Evolutionary conservation across 768 basidiomycete species (phyloP).

Genomic region (Goffeauzyma gilvescens): DNA sequence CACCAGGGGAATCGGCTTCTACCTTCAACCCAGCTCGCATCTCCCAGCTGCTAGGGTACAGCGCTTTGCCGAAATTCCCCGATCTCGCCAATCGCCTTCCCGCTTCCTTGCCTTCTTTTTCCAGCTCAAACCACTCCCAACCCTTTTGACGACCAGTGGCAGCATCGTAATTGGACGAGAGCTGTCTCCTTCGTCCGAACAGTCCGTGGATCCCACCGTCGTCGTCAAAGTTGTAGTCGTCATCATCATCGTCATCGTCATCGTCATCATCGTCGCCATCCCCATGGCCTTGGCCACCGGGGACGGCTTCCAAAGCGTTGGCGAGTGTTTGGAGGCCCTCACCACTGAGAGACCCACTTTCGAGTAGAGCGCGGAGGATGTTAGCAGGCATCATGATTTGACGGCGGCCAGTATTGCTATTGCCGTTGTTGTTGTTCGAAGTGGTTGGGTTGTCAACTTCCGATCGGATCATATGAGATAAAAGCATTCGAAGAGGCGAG

Average conservation of each 20-base stretch:
- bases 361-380: slow-evolving; percentile 13
- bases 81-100: slow-evolving; percentile 15
- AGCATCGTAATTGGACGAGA: background rate
- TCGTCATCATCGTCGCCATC: slow-evolving; percentile 1
- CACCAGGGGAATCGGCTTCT: background rate
- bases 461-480: background rate
- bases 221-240: slow-evolving; percentile 1
- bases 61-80: slow-evolving; percentile 27
- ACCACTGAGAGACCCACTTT: slow-evolving; percentile 3
- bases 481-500: background rate
- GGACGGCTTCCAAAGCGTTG: background rate
- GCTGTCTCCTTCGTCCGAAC: background rate
- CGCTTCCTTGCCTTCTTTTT: slow-evolving; percentile 15
- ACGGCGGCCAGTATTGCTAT: slow-evolving; percentile 1
- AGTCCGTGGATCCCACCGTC: background rate
- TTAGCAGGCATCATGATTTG: slow-evolving; percentile 10
- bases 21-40: background rate
- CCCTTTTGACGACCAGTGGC: slow-evolving; percentile 3
- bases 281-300: background rate
- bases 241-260: background rate
- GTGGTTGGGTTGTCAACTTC: background rate
- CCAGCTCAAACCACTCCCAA: slow-evolving; percentile 20
- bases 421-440: slow-evolving; percentile 11
- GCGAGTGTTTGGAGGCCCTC: background rate
- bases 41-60: slow-evolving; percentile 4